A percentile compares a stretch with the other conserved stretches of the same genome.
Evolutionary conservation across 441 rosid species (phyloP).

Genomic region (Gossypium laxum): DNA sequence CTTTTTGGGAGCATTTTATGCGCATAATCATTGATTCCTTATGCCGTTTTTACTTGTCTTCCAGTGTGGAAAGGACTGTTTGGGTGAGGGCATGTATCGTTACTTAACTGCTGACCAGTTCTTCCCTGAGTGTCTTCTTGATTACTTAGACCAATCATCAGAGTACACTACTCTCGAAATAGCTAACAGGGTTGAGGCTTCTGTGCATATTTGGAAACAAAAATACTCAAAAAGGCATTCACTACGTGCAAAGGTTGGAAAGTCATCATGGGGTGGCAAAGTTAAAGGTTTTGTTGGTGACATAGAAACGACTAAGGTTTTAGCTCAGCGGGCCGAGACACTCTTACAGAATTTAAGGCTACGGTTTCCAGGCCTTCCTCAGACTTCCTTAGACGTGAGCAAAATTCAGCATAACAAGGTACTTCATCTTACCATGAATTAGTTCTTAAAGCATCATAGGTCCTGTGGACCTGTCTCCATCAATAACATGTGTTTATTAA

Average conservation of each 20-base stretch:
- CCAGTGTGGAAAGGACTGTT: conserved; percentile 77
- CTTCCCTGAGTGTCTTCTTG: conserved; percentile 75
- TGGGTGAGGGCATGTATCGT: conserved; percentile 74
- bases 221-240: conserved; percentile 44
- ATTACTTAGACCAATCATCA: conserved; percentile 75
- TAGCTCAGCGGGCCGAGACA: conserved; percentile 67
- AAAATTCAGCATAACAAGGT: conserved; percentile 95
- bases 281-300: conserved; percentile 64
- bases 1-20: background rate
- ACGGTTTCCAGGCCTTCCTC: conserved; percentile 85
- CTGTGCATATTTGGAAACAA: conserved; percentile 70
- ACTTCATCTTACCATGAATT: conserved; percentile 1
- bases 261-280: conserved; percentile 74
- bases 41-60: background rate
- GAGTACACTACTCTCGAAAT: conserved; percentile 78
- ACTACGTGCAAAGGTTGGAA: conserved; percentile 36
- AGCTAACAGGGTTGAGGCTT: conserved; percentile 75
- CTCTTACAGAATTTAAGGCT: conserved; percentile 62
- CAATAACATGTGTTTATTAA: background rate
- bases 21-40: background rate
- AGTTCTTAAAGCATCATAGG: background rate
- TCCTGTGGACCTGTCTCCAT: background rate
- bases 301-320: conserved; percentile 39
- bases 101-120: conserved; percentile 67
- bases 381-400: conserved; percentile 79